Conservation (phyloP, 352 stramenopile species). For the Phytophthora podocarpi region DNA sequence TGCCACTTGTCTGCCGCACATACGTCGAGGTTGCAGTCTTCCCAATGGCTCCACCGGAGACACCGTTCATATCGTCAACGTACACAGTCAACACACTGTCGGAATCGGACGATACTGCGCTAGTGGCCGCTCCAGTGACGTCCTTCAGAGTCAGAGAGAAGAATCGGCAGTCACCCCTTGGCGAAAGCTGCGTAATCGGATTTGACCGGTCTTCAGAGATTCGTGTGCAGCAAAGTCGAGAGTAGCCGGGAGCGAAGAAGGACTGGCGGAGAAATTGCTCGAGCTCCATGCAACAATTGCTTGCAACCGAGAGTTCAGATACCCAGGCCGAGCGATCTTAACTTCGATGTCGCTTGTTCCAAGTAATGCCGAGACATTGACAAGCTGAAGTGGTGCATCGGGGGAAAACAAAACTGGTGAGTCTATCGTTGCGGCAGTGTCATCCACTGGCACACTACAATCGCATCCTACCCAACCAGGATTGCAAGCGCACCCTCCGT, state of each 20-base stretch:
- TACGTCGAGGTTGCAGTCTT: conserved; percentile 30
- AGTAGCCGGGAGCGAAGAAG: conserved; percentile 13
- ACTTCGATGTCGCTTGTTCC: conserved; percentile 32
- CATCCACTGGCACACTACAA: conserved; percentile 36
- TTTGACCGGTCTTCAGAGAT: conserved; percentile 19
- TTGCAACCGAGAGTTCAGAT: conserved; percentile 16
- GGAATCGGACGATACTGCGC: conserved; percentile 30
- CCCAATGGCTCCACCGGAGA: conserved; percentile 6
- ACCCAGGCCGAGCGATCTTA: conserved; percentile 38
- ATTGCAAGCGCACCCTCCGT: conserved; percentile 57
- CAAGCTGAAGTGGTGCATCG: conserved; percentile 23
- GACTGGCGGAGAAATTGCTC: conserved; percentile 37
- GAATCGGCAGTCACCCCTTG: conserved; percentile 39
- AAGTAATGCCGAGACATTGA: conserved; percentile 19
- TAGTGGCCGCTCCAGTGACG: conserved; percentile 2
- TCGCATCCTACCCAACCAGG: conserved; percentile 46
- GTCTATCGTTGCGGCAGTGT: background rate
- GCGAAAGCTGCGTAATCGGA: conserved; percentile 35
- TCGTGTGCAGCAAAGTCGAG: conserved; percentile 36
- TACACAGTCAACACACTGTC: conserved; percentile 50
- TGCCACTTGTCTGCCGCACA: conserved; percentile 13
- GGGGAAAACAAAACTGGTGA: conserved; percentile 57
- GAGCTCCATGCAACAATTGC: conserved; percentile 29
- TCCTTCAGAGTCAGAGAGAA: conserved; percentile 46
- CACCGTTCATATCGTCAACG: conserved; percentile 58